Evolutionary conservation across 73 alveolate species (phyloP).

Genomic region (Paramecium biaurelia): DNA sequence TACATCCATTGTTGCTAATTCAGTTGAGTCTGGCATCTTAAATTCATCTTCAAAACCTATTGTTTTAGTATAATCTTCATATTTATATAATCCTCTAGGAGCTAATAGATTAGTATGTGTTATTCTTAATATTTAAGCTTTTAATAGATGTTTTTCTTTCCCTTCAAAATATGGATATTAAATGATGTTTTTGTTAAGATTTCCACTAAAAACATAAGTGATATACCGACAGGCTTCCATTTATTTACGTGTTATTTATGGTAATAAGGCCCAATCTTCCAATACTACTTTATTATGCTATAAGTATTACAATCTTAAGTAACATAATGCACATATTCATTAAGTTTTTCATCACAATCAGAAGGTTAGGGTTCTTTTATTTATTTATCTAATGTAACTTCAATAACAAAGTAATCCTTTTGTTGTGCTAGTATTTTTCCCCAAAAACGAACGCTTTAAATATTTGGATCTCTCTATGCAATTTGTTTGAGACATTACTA

Average conservation of each 20-base stretch:
- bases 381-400: neutral
- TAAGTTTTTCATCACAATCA: slow-evolving; percentile 28
- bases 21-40: slow-evolving; percentile 48
- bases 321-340: slow-evolving; percentile 39
- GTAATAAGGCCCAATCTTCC: slow-evolving; percentile 40
- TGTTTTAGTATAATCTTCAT: slow-evolving; percentile 22
- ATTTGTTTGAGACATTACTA: neutral
- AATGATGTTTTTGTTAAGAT: neutral
- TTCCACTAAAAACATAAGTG: slow-evolving; percentile 8
- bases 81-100: slow-evolving; percentile 39
- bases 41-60: slow-evolving; percentile 44
- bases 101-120: slow-evolving; percentile 15
- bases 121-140: slow-evolving; percentile 23
- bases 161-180: slow-evolving; percentile 43
- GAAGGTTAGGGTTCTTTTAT: slow-evolving; percentile 2
- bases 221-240: neutral
- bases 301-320: neutral
- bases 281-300: neutral
- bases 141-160: slow-evolving; percentile 3
- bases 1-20: neutral
- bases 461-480: slow-evolving; percentile 8
- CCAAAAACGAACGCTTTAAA: slow-evolving; percentile 1
- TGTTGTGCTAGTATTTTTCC: slow-evolving; percentile 16
- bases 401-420: slow-evolving; percentile 30
- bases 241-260: neutral